phyloP scores from a whole-genome alignment of 495 filamentous ascomycete genomes.

The Podospora pseudocomata region DNA sequence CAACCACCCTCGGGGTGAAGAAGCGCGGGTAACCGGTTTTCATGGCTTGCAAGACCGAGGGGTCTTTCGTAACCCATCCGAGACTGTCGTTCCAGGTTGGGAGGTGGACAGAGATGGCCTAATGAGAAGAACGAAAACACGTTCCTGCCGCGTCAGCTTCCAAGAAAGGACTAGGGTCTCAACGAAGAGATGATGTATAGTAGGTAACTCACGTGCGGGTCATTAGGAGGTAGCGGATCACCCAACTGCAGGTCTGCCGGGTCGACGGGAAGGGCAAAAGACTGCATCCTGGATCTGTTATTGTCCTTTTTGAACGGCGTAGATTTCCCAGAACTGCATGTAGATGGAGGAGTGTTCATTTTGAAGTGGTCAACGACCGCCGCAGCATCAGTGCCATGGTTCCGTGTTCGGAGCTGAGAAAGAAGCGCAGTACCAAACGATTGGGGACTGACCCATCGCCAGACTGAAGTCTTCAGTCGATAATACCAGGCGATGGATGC shows the following conservation, averaged over 20 bases:
- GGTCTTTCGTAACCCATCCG: conserved; percentile 28
- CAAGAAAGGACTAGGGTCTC: too few relatives aligned
- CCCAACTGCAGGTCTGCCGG: background rate
- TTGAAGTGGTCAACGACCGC: background rate
- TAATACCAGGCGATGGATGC: background rate
- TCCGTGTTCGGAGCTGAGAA: background rate
- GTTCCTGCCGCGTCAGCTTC: background rate
- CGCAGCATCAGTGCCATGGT: background rate
- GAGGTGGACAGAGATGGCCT: conserved; percentile 32
- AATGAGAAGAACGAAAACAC: background rate
- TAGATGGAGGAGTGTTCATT: background rate
- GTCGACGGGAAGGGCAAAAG: background rate
- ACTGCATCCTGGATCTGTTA: background rate
- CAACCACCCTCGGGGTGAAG: conserved; percentile 20
- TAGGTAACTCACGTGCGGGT: background rate
- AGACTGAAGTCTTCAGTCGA: background rate
- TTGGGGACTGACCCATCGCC: background rate
- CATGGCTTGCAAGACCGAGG: conserved; percentile 24
- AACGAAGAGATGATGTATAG: background rate
- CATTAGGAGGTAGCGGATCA: background rate
- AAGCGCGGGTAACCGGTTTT: conserved; percentile 32
- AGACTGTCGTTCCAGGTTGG: conserved; percentile 29
- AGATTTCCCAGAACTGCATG: too few relatives aligned
- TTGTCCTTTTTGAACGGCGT: background rate
- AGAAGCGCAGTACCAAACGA: background rate